Conservation (phyloP, 805 yeast genomes). For the Yamadazyma sp. region DNA sequence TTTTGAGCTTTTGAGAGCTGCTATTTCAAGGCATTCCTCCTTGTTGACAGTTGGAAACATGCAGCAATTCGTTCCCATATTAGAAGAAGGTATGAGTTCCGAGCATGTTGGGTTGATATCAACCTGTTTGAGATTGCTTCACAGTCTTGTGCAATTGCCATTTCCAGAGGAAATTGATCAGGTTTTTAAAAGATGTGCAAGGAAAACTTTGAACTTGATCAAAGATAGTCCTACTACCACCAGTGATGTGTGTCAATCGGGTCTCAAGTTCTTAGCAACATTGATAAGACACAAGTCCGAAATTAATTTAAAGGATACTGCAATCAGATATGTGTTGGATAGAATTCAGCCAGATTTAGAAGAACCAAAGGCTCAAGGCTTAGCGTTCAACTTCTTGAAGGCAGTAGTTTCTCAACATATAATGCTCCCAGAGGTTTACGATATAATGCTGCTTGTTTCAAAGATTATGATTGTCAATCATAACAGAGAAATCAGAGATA, state of each 20-base stretch:
- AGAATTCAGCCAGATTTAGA: slow-evolving; percentile 82
- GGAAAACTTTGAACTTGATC: slow-evolving; percentile 59
- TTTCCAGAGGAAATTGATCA: slow-evolving; percentile 54
- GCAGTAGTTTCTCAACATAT: slow-evolving; percentile 74
- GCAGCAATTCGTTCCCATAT: slow-evolving; percentile 70
- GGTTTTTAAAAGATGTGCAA: slow-evolving; percentile 59
- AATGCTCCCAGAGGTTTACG: slow-evolving; percentile 85
- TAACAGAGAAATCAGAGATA: slow-evolving; percentile 75
- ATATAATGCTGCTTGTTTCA: slow-evolving; percentile 76
- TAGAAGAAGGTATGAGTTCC: slow-evolving; percentile 59
- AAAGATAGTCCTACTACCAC: slow-evolving; percentile 77
- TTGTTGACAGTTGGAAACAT: slow-evolving; percentile 61
- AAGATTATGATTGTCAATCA: slow-evolving; percentile 89
- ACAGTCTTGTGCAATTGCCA: slow-evolving; percentile 58
- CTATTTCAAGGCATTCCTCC: slow-evolving; percentile 60
- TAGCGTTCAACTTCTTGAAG: slow-evolving; percentile 81
- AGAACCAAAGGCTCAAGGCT: slow-evolving; percentile 85
- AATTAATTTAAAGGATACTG: slow-evolving; percentile 63
- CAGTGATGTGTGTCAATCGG: slow-evolving; percentile 75
- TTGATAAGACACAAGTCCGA: slow-evolving; percentile 69
- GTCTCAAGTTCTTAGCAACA: slow-evolving; percentile 70
- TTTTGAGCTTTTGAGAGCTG: slow-evolving; percentile 70
- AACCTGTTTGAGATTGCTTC: slow-evolving; percentile 63
- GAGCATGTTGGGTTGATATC: slow-evolving; percentile 77
- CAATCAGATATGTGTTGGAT: slow-evolving; percentile 69